These are phyloP conservation scores for Begonia fuchsioides DNA, from an alignment of 306 rosid genomes.

Conservation along the genomic window DNA sequence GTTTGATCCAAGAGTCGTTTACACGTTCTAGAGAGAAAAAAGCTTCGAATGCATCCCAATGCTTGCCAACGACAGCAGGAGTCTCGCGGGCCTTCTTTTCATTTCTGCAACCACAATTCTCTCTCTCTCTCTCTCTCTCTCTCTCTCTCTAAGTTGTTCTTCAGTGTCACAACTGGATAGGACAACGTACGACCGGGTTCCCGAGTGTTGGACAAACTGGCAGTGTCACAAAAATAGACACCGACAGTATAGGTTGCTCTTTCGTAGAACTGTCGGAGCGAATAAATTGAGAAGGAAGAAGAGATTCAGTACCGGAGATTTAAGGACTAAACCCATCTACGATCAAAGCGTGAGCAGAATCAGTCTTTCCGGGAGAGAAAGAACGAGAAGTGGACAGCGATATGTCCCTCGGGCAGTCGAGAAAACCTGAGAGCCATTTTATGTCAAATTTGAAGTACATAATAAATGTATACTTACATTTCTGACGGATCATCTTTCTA, in stretches of 20 bases:
- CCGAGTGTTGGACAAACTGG: no score
- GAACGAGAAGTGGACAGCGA: slow-evolving; percentile 91
- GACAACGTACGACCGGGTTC: no score
- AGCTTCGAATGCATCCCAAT: no score
- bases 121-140: no score
- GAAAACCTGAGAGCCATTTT: slow-evolving; percentile 75
- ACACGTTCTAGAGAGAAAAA: no score
- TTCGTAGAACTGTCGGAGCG: not conserved
- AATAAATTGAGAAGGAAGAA: not conserved
- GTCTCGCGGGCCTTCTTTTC: no score
- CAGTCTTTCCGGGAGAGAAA: slow-evolving; percentile 78
- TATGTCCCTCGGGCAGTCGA: slow-evolving; percentile 52
- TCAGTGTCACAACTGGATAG: no score
- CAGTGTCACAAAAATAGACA: not conserved
- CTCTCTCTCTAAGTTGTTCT: no score
- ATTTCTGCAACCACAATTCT: no score
- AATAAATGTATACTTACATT: not conserved
- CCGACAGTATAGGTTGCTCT: not conserved
- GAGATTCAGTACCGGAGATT: slow-evolving; percentile 44
- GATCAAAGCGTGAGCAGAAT: slow-evolving; percentile 70
- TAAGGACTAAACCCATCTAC: slow-evolving; percentile 58
- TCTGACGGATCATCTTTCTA: not conserved
- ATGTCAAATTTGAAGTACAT: no score
- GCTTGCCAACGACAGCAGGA: no score
- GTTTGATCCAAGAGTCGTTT: no score